Conservation (phyloP, 495 filamentous ascomycete genomes). For the Neurospora discreta region DNA sequence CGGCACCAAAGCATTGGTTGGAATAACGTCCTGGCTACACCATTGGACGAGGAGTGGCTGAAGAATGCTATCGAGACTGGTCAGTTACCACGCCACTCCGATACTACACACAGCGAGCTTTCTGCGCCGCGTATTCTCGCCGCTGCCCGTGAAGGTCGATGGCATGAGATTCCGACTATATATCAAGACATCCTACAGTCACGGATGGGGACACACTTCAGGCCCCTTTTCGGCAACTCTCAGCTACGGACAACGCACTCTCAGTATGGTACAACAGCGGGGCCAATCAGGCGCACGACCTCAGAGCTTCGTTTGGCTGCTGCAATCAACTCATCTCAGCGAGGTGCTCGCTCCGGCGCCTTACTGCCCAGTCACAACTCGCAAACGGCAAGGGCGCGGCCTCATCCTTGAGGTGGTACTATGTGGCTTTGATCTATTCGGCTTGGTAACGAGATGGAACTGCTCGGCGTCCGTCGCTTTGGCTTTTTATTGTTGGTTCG, state of each 20-base stretch:
- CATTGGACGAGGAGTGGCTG: constrained; percentile 67
- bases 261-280: background rate
- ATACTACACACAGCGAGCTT: constrained; percentile 23
- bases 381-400: background rate
- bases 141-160: constrained; percentile 37
- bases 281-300: background rate
- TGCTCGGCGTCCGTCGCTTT: background rate
- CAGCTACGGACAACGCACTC: background rate
- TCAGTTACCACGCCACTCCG: constrained; percentile 32
- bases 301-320: background rate
- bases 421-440: background rate
- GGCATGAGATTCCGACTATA: constrained; percentile 36
- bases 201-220: background rate
- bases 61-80: constrained; percentile 64
- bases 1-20: background rate
- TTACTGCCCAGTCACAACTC: background rate
- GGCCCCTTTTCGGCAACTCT: background rate
- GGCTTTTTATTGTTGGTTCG: background rate
- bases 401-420: background rate
- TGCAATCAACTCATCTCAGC: background rate
- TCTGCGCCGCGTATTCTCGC: constrained; percentile 29
- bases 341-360: background rate
- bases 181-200: background rate
- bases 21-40: background rate
- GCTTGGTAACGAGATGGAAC: background rate